Evolutionary conservation across 2,329 filamentous ascomycete genomes (phyloP).

Genomic region (Bipolaris gigantea): DNA sequence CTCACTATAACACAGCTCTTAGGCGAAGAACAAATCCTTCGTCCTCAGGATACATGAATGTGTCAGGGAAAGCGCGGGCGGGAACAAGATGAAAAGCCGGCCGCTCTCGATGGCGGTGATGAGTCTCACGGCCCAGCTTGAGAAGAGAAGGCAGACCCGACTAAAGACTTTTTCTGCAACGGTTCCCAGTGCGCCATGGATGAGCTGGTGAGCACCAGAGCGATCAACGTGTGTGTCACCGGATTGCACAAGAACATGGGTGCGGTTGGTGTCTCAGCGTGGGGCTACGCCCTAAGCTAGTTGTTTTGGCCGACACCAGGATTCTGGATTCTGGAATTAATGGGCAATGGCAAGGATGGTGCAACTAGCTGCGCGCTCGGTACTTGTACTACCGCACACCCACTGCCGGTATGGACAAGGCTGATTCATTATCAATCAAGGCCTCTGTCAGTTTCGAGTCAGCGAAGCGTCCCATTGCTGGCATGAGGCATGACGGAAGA

Average conservation of each 20-base stretch:
- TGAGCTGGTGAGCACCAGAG: not conserved
- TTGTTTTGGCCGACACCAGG: not conserved
- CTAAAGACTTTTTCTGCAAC: not conserved
- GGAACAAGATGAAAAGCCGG: not conserved
- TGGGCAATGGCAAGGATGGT: not conserved
- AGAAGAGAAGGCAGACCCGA: not conserved
- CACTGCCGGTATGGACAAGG: not conserved
- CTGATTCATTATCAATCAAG: constrained; percentile 3
- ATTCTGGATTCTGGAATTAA: not conserved
- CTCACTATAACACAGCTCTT: not conserved
- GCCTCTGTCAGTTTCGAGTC: not conserved
- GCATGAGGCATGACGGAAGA: not conserved
- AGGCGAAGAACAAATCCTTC: not conserved
- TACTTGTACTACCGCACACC: not conserved
- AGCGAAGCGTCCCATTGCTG: not conserved
- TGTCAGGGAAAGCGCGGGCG: not conserved
- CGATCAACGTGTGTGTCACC: not conserved
- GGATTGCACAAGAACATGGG: not conserved
- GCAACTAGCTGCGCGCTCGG: not conserved
- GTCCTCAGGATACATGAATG: not conserved
- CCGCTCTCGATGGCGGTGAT: not conserved
- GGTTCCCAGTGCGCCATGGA: not conserved
- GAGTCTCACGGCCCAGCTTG: not conserved
- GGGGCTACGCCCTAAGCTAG: constrained; percentile 1
- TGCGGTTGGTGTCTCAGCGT: not conserved